Base-by-base conservation (phyloP, 768 basidiomycete genomes). In the Cubamyces sp. region DNA sequence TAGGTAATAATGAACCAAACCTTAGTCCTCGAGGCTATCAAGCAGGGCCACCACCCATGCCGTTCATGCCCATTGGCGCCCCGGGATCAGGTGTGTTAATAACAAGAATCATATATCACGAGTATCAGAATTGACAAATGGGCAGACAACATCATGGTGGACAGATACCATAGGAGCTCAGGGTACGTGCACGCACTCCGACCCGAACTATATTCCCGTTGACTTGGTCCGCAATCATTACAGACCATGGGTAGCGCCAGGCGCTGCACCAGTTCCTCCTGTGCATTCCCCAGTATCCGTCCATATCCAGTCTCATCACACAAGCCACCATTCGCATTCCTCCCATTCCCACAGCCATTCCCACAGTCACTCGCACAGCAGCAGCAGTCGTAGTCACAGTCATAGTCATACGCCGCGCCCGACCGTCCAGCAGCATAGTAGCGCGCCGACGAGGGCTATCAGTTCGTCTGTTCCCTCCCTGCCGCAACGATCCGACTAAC, bases 31-130 rank as follows among this genome's bases (percentile, higher is more conserved):
- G 48, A 46, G 60, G 60, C 21, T 61, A 49, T 37, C 26, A 28
- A 23, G 25, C 64, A 28, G 53, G 51, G 15, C 42, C 63, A 5
- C 30, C 58, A 6, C 56, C 64, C 8, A 30, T 48, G 50, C 64
- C 64, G 3, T 65, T 65, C 40, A 61, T 61, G 64, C 64, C 64
- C 2, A 65, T 65, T n/a, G 64, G 64, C 26, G 54, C 60, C n/a
- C 62, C 62, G 28, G 47, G 41, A 40, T 46, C 45, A 7, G 60
- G 51, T 53, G 9, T 8, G 60, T 26, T 19, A 4, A 16, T 43
- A 9, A 3, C 21, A 14, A 9, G 5, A 3, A 15, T 28, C 26
- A 5, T 25, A 15, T 15, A 11, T 19, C 9, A 12, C n/a, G 5
- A 12, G n/a, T 30, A 6, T n/a, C 16, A 6, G 14, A 7, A 4